Base-by-base conservation (phyloP, 495 filamentous ascomycete species). In the Mycothermus thermophilus region DNA sequence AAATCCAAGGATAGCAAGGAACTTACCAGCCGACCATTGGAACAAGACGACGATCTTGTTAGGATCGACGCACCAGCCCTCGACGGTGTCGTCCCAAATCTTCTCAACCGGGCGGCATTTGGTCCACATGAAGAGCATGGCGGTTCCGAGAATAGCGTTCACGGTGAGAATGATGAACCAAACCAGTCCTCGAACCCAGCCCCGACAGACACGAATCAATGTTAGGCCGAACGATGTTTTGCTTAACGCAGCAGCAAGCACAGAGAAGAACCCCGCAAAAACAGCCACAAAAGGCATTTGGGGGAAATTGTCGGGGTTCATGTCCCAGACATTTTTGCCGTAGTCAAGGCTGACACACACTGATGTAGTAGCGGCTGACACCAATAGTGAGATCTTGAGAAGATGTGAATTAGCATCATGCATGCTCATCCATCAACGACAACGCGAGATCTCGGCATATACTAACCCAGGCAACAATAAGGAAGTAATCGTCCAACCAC, bases 211-310 rank as follows among this genome's bases (percentile, higher is more conserved):
- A 4, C 49, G 30, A 12, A 49, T 26, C 18, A 52, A 27, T n/a
- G 49, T 52, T 24, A 52, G 28, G 19, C 39, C 49, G 22, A 52
- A 52, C 11, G 46, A 46, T 7, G 47, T 42, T 15, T 52, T 52
- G 31, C 42, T 46, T 36, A 36, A 42, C 10, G 30, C 20, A 1
- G 42, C 46, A 7, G 46, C 25, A 4, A 52, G 40, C 7, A 52
- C 41, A 3, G 44, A 41, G 32, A 43, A 46, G 39, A 48, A 48
- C 23, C 44, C 48, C 12, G 48, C 41, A 8, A 45, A 46, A 25
- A 43, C 32, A 27, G 39, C 38, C 16, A 50, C 22, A 17, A 41
- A 37, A 9, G 22, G 32, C 42, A 46, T 43, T 12, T 32, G 42
- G 27, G 35, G 26, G 6, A 46, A 13, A 27, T 34, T 41, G 8